These are phyloP conservation scores for Penicillium sp. DNA, from an alignment of 2,329 filamentous ascomycete species.

Conservation along the genomic window DNA sequence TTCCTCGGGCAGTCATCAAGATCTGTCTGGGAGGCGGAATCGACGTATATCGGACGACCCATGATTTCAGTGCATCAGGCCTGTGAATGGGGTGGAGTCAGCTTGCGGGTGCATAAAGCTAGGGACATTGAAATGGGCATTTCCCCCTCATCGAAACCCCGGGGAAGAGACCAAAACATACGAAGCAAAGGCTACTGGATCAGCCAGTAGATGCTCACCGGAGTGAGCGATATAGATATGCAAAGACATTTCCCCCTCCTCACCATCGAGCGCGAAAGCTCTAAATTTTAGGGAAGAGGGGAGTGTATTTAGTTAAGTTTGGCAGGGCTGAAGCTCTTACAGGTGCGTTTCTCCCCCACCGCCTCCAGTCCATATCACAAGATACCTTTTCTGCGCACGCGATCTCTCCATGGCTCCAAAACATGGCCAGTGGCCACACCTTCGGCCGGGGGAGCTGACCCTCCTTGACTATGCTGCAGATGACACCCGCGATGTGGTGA, in stretches of 20 bases:
- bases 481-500: conserved; percentile 48
- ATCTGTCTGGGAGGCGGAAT: conserved; percentile 80
- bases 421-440: conserved; percentile 31
- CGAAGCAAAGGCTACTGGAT: conserved; percentile 73
- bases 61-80: conserved; percentile 80
- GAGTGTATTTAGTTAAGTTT: conserved; percentile 16
- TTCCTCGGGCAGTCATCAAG: conserved; percentile 79
- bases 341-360: conserved; percentile 17
- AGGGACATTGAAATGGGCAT: conserved; percentile 2
- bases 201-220: conserved; percentile 79
- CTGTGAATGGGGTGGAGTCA: conserved; percentile 44
- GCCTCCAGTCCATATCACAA: conserved; percentile 30
- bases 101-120: conserved; percentile 11
- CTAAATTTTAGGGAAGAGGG: conserved; percentile 23
- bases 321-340: conserved; percentile 19
- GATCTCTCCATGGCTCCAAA: conserved; percentile 38
- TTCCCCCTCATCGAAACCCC: conserved; percentile 8
- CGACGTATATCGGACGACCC: conserved; percentile 71
- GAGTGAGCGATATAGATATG: conserved; percentile 91
- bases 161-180: conserved; percentile 45
- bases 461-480: conserved; percentile 46
- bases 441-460: conserved; percentile 34
- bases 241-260: conserved; percentile 69
- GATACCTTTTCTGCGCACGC: conserved; percentile 26
- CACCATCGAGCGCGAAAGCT: conserved; percentile 31